These are phyloP conservation scores for Wickerhamomyces chaumierensis DNA, from an alignment of 805 yeast genomes.

Conservation along the genomic window DNA sequence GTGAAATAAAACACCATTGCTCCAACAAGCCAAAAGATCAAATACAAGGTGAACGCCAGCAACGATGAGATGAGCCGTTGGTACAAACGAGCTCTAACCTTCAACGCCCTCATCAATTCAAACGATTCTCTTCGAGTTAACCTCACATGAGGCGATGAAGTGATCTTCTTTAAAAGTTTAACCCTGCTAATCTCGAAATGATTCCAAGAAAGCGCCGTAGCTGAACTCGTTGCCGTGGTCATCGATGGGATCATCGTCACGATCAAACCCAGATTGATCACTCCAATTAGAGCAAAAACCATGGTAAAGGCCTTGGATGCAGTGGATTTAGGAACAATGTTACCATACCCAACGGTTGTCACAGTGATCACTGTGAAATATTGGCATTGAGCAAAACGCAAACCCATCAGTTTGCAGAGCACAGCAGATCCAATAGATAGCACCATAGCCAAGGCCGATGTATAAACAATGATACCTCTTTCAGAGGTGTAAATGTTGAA, in stretches of 20 bases:
- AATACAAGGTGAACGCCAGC: constrained; percentile 31
- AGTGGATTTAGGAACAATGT: constrained; percentile 41
- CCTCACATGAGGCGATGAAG: constrained; percentile 21
- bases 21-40: constrained; percentile 63
- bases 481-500: constrained; percentile 61
- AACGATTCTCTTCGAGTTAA: constrained; percentile 49
- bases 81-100: constrained; percentile 25
- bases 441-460: constrained; percentile 58
- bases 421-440: constrained; percentile 58
- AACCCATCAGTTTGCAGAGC: constrained; percentile 32
- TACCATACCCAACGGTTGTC: constrained; percentile 77
- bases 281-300: constrained; percentile 58
- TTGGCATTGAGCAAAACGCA: constrained; percentile 54
- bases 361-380: constrained; percentile 67
- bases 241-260: constrained; percentile 52
- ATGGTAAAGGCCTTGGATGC: constrained; percentile 49
- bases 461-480: constrained; percentile 62
- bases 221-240: constrained; percentile 48
- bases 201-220: constrained; percentile 59
- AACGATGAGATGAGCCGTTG: constrained; percentile 30
- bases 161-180: constrained; percentile 17
- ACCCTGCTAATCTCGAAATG: constrained; percentile 41
- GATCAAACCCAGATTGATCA: constrained; percentile 63
- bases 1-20: constrained; percentile 47
- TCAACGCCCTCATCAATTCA: constrained; percentile 40